phyloP scores from a whole-genome alignment of 1,139 yeast genomes.

The Spencermartinsiella ligniputridi region DNA sequence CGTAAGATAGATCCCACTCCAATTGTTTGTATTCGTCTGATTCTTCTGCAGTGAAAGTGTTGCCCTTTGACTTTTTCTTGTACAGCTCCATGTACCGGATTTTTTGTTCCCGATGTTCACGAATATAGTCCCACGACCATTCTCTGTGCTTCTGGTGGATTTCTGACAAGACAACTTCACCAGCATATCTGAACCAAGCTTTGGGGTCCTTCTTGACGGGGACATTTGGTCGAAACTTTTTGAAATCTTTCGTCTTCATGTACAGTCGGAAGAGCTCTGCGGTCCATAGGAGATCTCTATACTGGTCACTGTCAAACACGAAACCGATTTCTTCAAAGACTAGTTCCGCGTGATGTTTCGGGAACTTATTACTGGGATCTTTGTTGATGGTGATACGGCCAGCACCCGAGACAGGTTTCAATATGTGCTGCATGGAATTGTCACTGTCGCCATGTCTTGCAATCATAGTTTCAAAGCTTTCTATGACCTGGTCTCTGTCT shows the following conservation, averaged over 20 bases:
- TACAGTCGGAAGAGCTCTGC: slow-evolving; percentile 79
- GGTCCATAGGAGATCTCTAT: slow-evolving; percentile 75
- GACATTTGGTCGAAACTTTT: slow-evolving; percentile 61
- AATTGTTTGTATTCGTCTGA: slow-evolving; percentile 44
- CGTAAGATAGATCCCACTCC: slow-evolving; percentile 61
- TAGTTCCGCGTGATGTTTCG: slow-evolving; percentile 72
- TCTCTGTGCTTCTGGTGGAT: slow-evolving; percentile 73
- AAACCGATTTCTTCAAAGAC: slow-evolving; percentile 85
- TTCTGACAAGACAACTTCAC: slow-evolving; percentile 65
- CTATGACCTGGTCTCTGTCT: slow-evolving; percentile 24
- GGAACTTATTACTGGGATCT: slow-evolving; percentile 64
- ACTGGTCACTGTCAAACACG: slow-evolving; percentile 79
- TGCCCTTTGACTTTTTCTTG: slow-evolving; percentile 46
- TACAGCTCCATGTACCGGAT: slow-evolving; percentile 64
- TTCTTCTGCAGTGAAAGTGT: slow-evolving; percentile 35
- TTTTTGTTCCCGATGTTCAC: slow-evolving; percentile 67
- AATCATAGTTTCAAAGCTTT: slow-evolving; percentile 32
- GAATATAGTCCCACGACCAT: slow-evolving; percentile 88
- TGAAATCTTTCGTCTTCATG: slow-evolving; percentile 68
- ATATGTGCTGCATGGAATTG: slow-evolving; percentile 54
- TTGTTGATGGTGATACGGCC: slow-evolving; percentile 84
- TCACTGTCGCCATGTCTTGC: slow-evolving; percentile 25
- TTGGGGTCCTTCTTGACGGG: slow-evolving; percentile 63
- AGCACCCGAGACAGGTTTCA: slow-evolving; percentile 84
- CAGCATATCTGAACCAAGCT: slow-evolving; percentile 81